Percentiles rank a stretch among this genome's conserved stretches.
Conservation (phyloP, 1,284 basidiomycete species). For the Cryptococcus hybrid region DNA sequence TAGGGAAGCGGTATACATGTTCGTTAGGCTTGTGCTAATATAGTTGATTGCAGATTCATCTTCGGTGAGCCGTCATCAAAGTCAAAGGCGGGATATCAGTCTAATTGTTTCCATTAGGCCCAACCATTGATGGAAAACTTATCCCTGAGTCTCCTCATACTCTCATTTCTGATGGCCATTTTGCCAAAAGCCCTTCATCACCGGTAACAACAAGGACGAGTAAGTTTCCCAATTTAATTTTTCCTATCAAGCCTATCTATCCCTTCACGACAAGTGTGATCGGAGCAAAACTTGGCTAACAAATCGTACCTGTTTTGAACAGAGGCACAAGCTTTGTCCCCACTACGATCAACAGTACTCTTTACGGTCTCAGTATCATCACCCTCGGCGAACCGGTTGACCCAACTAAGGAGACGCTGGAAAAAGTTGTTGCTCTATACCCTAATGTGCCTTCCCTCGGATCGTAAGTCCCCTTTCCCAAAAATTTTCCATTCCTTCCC, state of each 20-base stretch:
- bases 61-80: not conserved
- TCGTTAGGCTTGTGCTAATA: not conserved
- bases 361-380: slow-evolving; percentile 17
- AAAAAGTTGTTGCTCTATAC: slow-evolving; percentile 27
- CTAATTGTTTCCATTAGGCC: slow-evolving; percentile 13
- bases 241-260: too few relatives aligned
- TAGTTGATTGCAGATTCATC: not conserved
- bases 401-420: slow-evolving; percentile 9
- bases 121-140: slow-evolving; percentile 44
- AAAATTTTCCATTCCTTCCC: not conserved
- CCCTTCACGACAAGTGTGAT: too few relatives aligned
- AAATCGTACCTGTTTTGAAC: not conserved
- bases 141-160: slow-evolving; percentile 39
- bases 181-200: slow-evolving; percentile 47
- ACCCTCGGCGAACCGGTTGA: slow-evolving; percentile 20
- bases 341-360: slow-evolving; percentile 18
- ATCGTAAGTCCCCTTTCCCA: slow-evolving; percentile 17
- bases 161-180: slow-evolving; percentile 34
- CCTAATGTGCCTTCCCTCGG: slow-evolving; percentile 28
- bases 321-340: slow-evolving; percentile 42
- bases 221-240: slow-evolving; percentile 9
- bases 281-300: too few relatives aligned
- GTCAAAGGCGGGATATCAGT: not conserved
- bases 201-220: slow-evolving; percentile 46
- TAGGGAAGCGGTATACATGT: too few relatives aligned